These are phyloP conservation scores for Hyphopichia burtonii DNA, from an alignment of 1,139 yeast species.

Conservation along the genomic window DNA sequence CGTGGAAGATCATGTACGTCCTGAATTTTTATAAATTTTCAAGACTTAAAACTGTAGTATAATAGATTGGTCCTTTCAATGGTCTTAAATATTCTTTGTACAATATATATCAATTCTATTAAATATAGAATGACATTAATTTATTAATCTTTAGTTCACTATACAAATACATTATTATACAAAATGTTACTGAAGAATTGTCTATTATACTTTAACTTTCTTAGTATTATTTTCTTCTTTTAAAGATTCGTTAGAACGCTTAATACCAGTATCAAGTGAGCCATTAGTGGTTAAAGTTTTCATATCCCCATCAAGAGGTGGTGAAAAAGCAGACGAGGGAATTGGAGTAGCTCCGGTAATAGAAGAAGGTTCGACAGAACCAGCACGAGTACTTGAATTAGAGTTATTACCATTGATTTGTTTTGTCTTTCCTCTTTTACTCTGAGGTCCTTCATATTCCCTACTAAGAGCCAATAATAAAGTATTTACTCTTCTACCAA, in stretches of 20 bases:
- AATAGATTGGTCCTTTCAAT: too few relatives aligned
- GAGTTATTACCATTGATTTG: slow-evolving; percentile 18
- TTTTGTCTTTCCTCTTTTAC: slow-evolving; percentile 30
- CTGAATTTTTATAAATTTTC: slow-evolving; percentile 21
- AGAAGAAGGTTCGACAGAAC: slow-evolving; percentile 32
- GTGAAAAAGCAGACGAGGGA: not conserved
- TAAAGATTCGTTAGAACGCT: not conserved
- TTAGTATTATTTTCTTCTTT: not conserved
- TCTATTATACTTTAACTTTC: not conserved
- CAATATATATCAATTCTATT: not conserved
- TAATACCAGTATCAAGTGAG: slow-evolving; percentile 2
- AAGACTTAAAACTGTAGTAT: too few relatives aligned
- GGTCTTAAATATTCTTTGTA: too few relatives aligned
- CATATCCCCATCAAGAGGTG: not conserved
- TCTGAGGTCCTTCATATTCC: slow-evolving; percentile 71
- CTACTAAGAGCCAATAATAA: slow-evolving; percentile 73
- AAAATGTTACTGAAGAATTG: not conserved
- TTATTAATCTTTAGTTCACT: not conserved
- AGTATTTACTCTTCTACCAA: slow-evolving; percentile 80
- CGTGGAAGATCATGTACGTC: slow-evolving; percentile 45
- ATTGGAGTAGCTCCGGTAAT: not conserved
- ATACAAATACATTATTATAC: not conserved
- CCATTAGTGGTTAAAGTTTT: not conserved
- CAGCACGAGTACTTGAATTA: slow-evolving; percentile 30
- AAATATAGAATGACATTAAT: not conserved